phyloP scores from a whole-genome alignment of 2,329 filamentous ascomycete species.

The Stachybotrys chlorohalonatus region DNA sequence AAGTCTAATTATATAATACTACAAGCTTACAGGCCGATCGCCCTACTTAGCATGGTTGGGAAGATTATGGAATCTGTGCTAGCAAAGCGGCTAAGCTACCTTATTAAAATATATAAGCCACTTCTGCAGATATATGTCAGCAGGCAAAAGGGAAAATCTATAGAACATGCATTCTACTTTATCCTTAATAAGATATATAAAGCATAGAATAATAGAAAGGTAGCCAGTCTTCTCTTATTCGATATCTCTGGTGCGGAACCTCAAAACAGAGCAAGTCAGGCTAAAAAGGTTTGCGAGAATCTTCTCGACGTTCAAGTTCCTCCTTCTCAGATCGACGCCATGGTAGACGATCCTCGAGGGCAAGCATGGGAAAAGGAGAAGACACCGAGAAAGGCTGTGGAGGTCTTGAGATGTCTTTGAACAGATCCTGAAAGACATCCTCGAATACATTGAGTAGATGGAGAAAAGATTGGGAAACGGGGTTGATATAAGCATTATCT shows the following conservation, averaged over 20 bases:
- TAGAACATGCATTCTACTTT: neutral
- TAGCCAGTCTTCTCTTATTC: too few relatives aligned
- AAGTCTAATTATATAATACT: constrained; percentile 9
- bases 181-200: neutral
- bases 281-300: constrained; percentile 19
- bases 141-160: neutral
- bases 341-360: constrained; percentile 19
- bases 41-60: constrained; percentile 6
- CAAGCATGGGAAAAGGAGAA: constrained; percentile 13
- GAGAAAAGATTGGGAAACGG: neutral
- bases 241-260: constrained; percentile 10
- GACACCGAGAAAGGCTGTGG: constrained; percentile 10
- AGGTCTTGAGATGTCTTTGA: constrained; percentile 13
- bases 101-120: constrained; percentile 5
- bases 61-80: constrained; percentile 7
- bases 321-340: constrained; percentile 11
- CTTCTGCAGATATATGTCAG: constrained; percentile 1
- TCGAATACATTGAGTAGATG: constrained; percentile 10
- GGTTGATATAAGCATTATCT: neutral
- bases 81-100: constrained; percentile 6
- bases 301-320: constrained; percentile 16
- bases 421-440: constrained; percentile 10
- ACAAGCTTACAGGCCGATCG: constrained; percentile 11
- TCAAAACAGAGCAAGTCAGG: constrained; percentile 15
- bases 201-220: too few relatives aligned